Percentiles rank a stretch among this genome's conserved stretches.
These are phyloP conservation scores for Backusella luteola DNA, from an alignment of 192 early-diverging fungal species.

Conservation along the genomic window DNA sequence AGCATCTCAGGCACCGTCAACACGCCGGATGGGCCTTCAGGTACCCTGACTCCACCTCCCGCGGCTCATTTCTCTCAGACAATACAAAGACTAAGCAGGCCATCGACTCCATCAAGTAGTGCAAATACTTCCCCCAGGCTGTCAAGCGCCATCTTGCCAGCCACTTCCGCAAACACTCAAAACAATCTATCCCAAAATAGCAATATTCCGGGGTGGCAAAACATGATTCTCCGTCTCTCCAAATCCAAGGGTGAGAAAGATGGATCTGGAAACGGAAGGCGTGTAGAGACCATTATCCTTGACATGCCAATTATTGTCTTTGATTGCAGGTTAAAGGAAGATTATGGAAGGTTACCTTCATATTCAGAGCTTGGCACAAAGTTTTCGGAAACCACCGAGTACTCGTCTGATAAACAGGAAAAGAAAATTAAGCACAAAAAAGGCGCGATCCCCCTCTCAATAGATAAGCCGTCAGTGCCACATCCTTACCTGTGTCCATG, in stretches of 20 bases:
- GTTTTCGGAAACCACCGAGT: not conserved
- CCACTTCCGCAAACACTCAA: not conserved
- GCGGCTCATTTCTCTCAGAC: not conserved
- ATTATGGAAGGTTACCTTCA: constrained; percentile 31
- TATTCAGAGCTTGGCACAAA: constrained; percentile 22
- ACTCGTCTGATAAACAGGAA: not conserved
- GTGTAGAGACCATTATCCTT: constrained; percentile 12
- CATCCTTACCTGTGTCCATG: constrained; percentile 8
- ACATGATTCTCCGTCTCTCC: constrained; percentile 12
- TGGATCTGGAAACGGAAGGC: not conserved
- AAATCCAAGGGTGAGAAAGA: constrained; percentile 11
- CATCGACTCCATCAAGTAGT: not conserved
- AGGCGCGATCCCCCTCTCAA: not conserved
- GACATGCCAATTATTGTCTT: constrained; percentile 23
- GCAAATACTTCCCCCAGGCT: not conserved
- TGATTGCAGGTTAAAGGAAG: constrained; percentile 35
- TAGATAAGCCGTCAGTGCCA: not conserved
- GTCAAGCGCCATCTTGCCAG: not conserved
- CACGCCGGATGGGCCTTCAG: not conserved
- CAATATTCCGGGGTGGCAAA: constrained; percentile 3
- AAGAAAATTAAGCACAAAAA: not conserved
- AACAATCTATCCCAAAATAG: not conserved
- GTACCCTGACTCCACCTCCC: constrained; percentile 3
- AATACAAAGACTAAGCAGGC: not conserved
- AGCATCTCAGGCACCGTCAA: not conserved